phyloP scores from a whole-genome alignment of 108 stramenopile species.

The Chaetoceros muelleri region DNA sequence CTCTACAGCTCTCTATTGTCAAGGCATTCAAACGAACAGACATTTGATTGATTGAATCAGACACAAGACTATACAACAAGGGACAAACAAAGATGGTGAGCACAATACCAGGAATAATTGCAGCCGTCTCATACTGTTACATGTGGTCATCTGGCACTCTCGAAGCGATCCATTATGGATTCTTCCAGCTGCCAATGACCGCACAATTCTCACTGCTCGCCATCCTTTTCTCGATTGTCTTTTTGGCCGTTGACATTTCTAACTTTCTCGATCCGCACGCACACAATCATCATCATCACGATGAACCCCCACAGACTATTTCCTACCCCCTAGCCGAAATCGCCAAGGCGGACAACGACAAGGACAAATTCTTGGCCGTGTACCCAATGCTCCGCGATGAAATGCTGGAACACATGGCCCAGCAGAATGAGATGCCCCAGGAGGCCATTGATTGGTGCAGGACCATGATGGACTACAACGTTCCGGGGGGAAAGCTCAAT shows the following conservation, averaged over 20 bases:
- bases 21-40: too few relatives aligned
- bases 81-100: not conserved
- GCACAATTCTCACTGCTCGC: not conserved
- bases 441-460: slow-evolving; percentile 45
- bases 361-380: slow-evolving; percentile 39
- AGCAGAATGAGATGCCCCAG: slow-evolving; percentile 55
- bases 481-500: slow-evolving; percentile 92
- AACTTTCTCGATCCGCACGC: not conserved
- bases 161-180: not conserved
- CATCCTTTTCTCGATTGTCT: not conserved
- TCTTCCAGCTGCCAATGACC: not conserved
- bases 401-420: slow-evolving; percentile 37
- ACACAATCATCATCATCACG: not conserved
- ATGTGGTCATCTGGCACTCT: not conserved
- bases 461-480: slow-evolving; percentile 85
- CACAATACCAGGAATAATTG: not conserved
- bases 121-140: not conserved
- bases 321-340: not conserved
- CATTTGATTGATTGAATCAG: too few relatives aligned
- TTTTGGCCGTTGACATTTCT: not conserved
- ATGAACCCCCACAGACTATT: not conserved
- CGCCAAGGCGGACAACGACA: slow-evolving; percentile 16
- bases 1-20: too few relatives aligned
- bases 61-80: too few relatives aligned
- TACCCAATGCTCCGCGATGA: slow-evolving; percentile 46